A percentile compares a stretch with the other conserved stretches of the same genome.
phyloP scores from a whole-genome alignment of 306 rosid species.

The Clitoria ternatea region DNA sequence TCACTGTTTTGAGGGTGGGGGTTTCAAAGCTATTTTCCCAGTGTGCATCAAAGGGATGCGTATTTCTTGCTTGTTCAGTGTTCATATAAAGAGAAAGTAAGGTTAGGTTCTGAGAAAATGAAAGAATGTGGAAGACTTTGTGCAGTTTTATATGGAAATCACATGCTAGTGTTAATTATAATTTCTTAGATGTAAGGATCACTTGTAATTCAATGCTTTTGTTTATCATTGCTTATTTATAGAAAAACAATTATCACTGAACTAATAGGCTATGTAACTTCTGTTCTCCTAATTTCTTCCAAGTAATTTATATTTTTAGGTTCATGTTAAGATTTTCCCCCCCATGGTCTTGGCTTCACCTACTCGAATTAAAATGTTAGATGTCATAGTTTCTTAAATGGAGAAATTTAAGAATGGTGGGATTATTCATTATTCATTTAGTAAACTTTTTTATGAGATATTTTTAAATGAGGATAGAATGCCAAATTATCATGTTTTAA shows the following conservation, averaged over 20 bases:
- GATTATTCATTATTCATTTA: too few relatives aligned
- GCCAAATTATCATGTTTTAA: too few relatives aligned
- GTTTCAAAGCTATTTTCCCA: conserved; percentile 34
- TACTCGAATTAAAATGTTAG: too few relatives aligned
- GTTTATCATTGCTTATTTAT: conserved; percentile 10
- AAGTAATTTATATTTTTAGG: background rate
- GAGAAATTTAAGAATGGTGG: too few relatives aligned
- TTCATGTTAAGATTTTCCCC: background rate
- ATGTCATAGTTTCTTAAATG: too few relatives aligned
- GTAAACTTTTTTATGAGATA: too few relatives aligned
- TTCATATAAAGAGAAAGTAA: conserved; percentile 38
- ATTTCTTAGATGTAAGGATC: conserved; percentile 12
- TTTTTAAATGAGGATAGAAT: too few relatives aligned
- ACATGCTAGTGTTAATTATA: conserved; percentile 28
- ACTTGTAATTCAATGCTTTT: conserved; percentile 27
- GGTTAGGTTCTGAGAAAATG: conserved; percentile 32
- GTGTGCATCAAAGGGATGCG: conserved; percentile 38
- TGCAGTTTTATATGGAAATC: conserved; percentile 33
- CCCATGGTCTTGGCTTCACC: background rate
- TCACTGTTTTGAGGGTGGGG: conserved; percentile 3
- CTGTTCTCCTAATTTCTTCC: background rate
- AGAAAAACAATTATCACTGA: background rate
- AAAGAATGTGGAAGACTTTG: conserved; percentile 26
- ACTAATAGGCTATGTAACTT: background rate
- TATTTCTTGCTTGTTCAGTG: conserved; percentile 38